Conservation (phyloP, 139 green algal genomes). For the Diplosphaera chodatii region DNA sequence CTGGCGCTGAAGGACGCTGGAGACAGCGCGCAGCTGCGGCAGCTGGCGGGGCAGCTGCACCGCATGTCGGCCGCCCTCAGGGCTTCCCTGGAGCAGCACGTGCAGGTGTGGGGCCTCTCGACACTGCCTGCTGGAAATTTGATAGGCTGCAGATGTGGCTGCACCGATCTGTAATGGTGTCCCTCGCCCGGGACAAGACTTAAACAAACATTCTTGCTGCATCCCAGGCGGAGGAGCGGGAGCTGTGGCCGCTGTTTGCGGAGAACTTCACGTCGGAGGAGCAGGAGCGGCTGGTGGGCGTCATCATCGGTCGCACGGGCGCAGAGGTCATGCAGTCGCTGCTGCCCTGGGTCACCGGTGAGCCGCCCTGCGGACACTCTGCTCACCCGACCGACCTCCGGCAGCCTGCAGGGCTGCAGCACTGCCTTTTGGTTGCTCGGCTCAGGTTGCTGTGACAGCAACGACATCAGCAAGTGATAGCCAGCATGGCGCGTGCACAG, state of each 20-base stretch:
- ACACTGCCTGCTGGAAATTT: too few species aligned
- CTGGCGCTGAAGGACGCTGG: slow-evolving; percentile 14
- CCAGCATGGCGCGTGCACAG: too few species aligned
- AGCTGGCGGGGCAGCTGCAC: slow-evolving; percentile 44
- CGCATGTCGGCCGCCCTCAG: slow-evolving; percentile 77
- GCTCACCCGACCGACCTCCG: too few species aligned
- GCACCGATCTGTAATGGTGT: neutral
- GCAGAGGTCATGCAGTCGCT: slow-evolving; percentile 92
- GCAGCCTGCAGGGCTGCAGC: too few species aligned
- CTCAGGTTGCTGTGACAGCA: too few species aligned
- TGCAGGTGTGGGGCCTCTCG: too few species aligned
- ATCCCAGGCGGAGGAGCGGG: slow-evolving; percentile 82
- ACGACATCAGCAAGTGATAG: too few species aligned
- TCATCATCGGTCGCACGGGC: slow-evolving; percentile 86
- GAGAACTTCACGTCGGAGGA: slow-evolving; percentile 83
- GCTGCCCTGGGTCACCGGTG: slow-evolving; percentile 87
- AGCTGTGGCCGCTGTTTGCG: slow-evolving; percentile 96
- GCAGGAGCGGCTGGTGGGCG: slow-evolving; percentile 88
- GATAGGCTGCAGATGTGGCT: too few species aligned
- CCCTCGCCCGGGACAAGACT: too few species aligned
- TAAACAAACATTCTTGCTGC: too few species aligned
- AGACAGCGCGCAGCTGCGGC: slow-evolving; percentile 19
- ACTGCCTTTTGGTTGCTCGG: too few species aligned
- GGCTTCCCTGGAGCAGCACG: slow-evolving; percentile 76
- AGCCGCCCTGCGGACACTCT: too few species aligned